These are phyloP conservation scores for Fusarium sp. DNA, from an alignment of 2,329 filamentous ascomycete species.

Conservation along the genomic window DNA sequence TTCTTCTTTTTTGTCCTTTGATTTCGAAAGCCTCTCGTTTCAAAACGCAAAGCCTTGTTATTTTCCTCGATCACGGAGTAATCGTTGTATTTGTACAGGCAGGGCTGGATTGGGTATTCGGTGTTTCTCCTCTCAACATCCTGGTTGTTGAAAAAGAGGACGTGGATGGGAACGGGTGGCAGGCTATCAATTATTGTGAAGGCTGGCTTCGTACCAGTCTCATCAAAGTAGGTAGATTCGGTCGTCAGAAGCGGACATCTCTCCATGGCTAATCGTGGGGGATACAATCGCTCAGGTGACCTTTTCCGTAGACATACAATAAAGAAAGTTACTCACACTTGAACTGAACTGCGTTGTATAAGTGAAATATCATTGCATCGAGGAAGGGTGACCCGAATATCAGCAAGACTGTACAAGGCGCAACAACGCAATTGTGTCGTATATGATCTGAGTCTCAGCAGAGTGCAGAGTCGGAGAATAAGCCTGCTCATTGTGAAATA, in stretches of 20 bases:
- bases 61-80: slow-evolving; percentile 19
- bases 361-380: background rate
- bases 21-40: slow-evolving; percentile 17
- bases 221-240: slow-evolving; percentile 17
- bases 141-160: slow-evolving; percentile 7
- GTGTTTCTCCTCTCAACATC: slow-evolving; percentile 18
- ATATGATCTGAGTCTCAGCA: background rate
- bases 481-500: background rate
- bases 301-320: slow-evolving; percentile 24
- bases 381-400: background rate
- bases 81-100: slow-evolving; percentile 31
- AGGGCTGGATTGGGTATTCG: slow-evolving; percentile 5
- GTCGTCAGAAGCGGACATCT: background rate
- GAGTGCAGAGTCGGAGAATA: too few relatives aligned
- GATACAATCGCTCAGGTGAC: slow-evolving; percentile 3
- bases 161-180: background rate
- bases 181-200: slow-evolving; percentile 1
- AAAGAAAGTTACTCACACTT: slow-evolving; percentile 1
- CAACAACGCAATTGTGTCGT: background rate
- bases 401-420: background rate
- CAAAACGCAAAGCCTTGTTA: slow-evolving; percentile 9
- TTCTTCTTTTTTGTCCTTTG: slow-evolving; percentile 15
- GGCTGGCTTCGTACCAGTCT: background rate
- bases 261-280: background rate
- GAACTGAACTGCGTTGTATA: background rate